Percentiles rank a stretch among this genome's conserved stretches.
Conservation (phyloP, 2,329 filamentous ascomycete genomes). For the Botrytis byssoidea region DNA sequence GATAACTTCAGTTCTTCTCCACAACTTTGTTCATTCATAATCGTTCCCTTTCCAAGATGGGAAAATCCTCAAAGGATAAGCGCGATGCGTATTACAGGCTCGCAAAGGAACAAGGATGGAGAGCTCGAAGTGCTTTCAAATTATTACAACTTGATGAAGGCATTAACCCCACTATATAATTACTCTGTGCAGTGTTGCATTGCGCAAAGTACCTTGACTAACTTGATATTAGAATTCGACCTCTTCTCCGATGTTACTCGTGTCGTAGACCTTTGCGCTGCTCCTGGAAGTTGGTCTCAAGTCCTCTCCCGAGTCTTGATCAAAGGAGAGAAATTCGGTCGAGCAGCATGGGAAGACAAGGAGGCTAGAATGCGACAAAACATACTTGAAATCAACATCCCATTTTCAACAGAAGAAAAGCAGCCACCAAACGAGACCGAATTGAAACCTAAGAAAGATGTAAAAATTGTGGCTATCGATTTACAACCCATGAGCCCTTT, state of each 20-base stretch:
- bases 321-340: slow-evolving; percentile 86
- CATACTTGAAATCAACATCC: slow-evolving; percentile 47
- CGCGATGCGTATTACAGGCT: slow-evolving; percentile 96
- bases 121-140: slow-evolving; percentile 94
- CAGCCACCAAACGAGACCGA: slow-evolving; percentile 31
- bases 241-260: slow-evolving; percentile 86
- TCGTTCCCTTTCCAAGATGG: slow-evolving; percentile 55
- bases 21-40: slow-evolving; percentile 10
- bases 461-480: slow-evolving; percentile 95
- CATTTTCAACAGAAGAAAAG: slow-evolving; percentile 29
- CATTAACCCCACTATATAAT: slow-evolving; percentile 35
- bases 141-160: slow-evolving; percentile 89
- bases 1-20: slow-evolving; percentile 10
- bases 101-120: slow-evolving; percentile 98
- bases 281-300: slow-evolving; percentile 95
- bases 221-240: slow-evolving; percentile 68
- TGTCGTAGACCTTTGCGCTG: slow-evolving; percentile 93
- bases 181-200: background rate
- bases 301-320: slow-evolving; percentile 91
- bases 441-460: slow-evolving; percentile 58
- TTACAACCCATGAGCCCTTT: slow-evolving; percentile 93
- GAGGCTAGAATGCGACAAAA: slow-evolving; percentile 64
- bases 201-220: slow-evolving; percentile 2
- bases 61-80: slow-evolving; percentile 98
- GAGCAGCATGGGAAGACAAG: slow-evolving; percentile 82